phyloP scores from a whole-genome alignment of 78 protist species.

The Paulinella micropora region DNA sequence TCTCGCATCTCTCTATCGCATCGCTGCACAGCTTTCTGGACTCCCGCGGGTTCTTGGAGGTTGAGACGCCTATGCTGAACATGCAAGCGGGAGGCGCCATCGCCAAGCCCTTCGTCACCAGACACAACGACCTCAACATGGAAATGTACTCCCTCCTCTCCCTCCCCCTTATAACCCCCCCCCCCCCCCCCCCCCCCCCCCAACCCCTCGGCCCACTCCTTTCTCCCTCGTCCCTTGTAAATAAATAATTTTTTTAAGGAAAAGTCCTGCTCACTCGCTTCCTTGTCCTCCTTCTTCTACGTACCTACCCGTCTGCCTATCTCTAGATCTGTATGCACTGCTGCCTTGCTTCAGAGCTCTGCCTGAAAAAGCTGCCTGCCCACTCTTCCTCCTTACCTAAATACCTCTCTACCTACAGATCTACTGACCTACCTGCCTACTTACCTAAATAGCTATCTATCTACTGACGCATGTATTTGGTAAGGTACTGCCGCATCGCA shows the following conservation, averaged over 20 bases:
- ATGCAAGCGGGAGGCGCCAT: neutral
- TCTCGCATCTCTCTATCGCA: too few relatives aligned
- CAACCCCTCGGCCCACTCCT: too few relatives aligned
- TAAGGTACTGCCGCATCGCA: slow-evolving; percentile 41
- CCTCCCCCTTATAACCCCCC: too few relatives aligned
- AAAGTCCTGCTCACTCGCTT: neutral
- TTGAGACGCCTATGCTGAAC: slow-evolving; percentile 36
- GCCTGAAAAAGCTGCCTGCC: slow-evolving; percentile 64
- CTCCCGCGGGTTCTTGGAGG: slow-evolving; percentile 19
- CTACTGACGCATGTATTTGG: neutral
- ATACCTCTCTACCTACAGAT: neutral
- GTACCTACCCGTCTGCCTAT: too few relatives aligned
- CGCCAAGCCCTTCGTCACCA: slow-evolving; percentile 85
- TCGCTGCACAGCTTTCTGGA: too few relatives aligned
- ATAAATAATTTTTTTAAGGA: neutral
- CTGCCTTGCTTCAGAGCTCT: slow-evolving; percentile 99
- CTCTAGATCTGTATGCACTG: too few relatives aligned
- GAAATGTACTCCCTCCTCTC: slow-evolving; percentile 49
- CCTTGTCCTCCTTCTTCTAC: neutral
- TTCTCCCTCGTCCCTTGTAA: neutral
- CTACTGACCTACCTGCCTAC: too few relatives aligned
- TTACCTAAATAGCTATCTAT: too few relatives aligned
- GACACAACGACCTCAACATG: slow-evolving; percentile 88
- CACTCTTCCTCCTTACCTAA: neutral
- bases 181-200: too few relatives aligned